Conservation (phyloP, 495 filamentous ascomycete genomes). For the Aspergillus saccharolyticus region DNA sequence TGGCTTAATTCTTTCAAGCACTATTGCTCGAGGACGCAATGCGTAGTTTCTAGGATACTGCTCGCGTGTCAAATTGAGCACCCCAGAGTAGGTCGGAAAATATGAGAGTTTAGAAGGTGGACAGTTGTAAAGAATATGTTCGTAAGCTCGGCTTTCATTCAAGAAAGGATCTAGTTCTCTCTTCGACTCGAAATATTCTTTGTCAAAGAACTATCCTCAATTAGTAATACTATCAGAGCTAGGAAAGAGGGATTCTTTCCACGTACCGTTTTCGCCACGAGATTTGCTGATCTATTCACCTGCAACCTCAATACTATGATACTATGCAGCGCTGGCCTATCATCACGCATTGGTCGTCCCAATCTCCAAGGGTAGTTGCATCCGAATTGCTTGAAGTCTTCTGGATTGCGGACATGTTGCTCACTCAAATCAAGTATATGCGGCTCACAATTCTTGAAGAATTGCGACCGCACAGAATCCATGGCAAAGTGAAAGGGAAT, state of each 20-base stretch:
- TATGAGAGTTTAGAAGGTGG: neutral
- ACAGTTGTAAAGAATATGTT: slow-evolving; percentile 8
- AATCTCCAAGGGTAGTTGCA: slow-evolving; percentile 7
- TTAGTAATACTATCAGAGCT: neutral
- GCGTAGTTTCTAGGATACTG: neutral
- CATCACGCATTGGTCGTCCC: slow-evolving; percentile 5
- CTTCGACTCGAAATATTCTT: neutral
- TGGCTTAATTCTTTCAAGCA: slow-evolving; percentile 5
- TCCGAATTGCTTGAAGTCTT: slow-evolving; percentile 1
- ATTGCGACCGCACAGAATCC: too few relatives aligned
- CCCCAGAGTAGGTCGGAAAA: slow-evolving; percentile 8
- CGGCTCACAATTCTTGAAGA: neutral
- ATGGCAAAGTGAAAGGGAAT: too few relatives aligned
- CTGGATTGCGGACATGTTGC: neutral
- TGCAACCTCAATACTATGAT: slow-evolving; percentile 11
- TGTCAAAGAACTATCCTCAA: neutral
- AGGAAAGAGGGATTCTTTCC: neutral
- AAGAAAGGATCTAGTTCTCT: slow-evolving; percentile 1
- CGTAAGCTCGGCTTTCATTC: slow-evolving; percentile 6
- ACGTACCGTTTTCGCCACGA: slow-evolving; percentile 2
- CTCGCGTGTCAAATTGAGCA: slow-evolving; percentile 2
- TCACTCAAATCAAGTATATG: neutral
- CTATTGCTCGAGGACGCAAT: slow-evolving; percentile 5
- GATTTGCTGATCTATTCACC: neutral
- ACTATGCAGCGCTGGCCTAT: slow-evolving; percentile 8